Evolutionary conservation across 2,329 filamentous ascomycete species (phyloP), one percentile per base, ranked within the genome.

Genomic region (Pseudocercospora ulei): DNA sequence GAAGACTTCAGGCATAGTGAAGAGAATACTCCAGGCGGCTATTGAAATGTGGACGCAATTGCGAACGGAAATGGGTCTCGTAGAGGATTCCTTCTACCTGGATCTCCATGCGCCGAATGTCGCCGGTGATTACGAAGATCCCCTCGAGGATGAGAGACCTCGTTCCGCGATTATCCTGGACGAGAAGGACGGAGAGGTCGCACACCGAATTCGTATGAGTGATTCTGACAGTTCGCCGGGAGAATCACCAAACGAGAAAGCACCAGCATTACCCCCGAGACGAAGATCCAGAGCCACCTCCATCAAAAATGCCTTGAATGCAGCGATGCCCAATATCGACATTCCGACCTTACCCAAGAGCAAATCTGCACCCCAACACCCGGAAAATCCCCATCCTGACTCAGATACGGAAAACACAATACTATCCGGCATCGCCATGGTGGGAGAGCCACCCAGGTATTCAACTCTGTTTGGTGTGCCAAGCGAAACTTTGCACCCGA

Each of bases 1-100:
- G 0, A 72, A 69, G 48, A 66, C 72, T 54, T 69, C 69, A 3
- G 64, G 62, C 1, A 65, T 71, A 9, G 59, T 73, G n/a, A 61
- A 66, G 12, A 63, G 65, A 7, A 61, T 74, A 3, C 54, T 75
- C 9, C 62, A 65, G 27, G 62, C 65, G 22, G 67, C 68, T 2
- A 64, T 72, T 24, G 57, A 65, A 7, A 48, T 63, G 48, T 68
- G 70, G 68, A 51, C 60, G 2, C 48, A 65, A 12, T 54, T 71
- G 5, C 55, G 63, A 8, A 56, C 64, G 19, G 62, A 61, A 5
- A 67, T 67, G 45, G 57, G 56, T 17, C 56, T 67, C 27, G 55
- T 59, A 6, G 48, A 46, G 5, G 45, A 50, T n/a, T 52, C 52
- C 2, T 67, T 71, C 43, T 49, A 52, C 22, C 47, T 53, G 19